phyloP scores from a whole-genome alignment of 148 eudicot species.

The Vaccinium darrowii region DNA sequence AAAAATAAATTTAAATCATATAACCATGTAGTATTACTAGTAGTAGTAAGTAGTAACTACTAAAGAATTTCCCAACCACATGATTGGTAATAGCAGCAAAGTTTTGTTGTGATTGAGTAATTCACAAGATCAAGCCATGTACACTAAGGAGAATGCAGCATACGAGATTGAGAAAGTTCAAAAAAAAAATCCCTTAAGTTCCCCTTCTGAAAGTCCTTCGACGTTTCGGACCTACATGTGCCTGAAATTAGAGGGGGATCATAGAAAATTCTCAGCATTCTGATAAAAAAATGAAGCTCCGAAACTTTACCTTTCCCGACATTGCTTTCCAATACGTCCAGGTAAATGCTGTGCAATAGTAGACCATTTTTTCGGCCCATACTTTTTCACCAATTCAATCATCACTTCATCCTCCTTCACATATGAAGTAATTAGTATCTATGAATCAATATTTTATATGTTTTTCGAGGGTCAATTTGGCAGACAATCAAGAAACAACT shows the following conservation, averaged over 20 bases:
- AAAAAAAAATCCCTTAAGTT: neutral
- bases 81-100: neutral
- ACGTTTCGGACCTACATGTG: neutral
- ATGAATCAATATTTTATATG: neutral
- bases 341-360: constrained; percentile 87
- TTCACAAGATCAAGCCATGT: neutral
- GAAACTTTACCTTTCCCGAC: constrained; percentile 75
- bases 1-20: neutral
- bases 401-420: constrained; percentile 84
- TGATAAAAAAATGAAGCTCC: neutral
- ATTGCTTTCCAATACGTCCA: constrained; percentile 96
- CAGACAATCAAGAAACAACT: neutral
- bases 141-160: neutral
- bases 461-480: neutral
- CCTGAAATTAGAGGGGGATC: neutral
- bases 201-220: neutral
- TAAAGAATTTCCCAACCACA: neutral
- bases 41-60: neutral
- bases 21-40: neutral
- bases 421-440: constrained; percentile 6
- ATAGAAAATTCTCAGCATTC: neutral
- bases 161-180: neutral
- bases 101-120: neutral
- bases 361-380: constrained; percentile 96
- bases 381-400: constrained; percentile 68